Base-by-base conservation (phyloP, 2,329 filamentous ascomycete species). In the Exophiala aquamarina region DNA sequence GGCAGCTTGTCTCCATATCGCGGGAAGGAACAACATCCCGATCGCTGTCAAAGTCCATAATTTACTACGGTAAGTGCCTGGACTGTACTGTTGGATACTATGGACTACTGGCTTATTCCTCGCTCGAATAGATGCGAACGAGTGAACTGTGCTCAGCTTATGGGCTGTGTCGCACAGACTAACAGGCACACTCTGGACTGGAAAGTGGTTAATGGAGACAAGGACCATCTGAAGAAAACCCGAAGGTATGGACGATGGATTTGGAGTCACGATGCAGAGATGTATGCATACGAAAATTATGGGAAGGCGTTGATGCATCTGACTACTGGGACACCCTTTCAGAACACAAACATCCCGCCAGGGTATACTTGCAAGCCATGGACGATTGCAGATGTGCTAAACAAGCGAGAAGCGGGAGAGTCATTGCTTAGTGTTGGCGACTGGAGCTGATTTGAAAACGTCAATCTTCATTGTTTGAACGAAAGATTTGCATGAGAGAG, bases 71-170 rank as follows among this genome's bases (percentile, higher is more conserved):
- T 77, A 74, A 61, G 69, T 34, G 5, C 32, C 32, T n/a, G 32
- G 14, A 34, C 6, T 34, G 32, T 34, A n/a, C 32, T 34, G 32
- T 7, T 34, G 32, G 32, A 34, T n/a, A n/a, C n/a, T n/a, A n/a
- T n/a, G n/a, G n/a, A n/a, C n/a, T n/a, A n/a, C n/a, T n/a, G n/a
- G n/a, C n/a, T n/a, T n/a, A n/a, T n/a, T n/a, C n/a, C n/a, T n/a
- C n/a, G n/a, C n/a, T n/a, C 32, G 32, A 14, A 6, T n/a, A 34
- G 32, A n/a, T 6, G 6, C 32, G 47, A 71, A 50, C 69, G 72
- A 40, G 73, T 71, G 38, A 64, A 69, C 3, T 77, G 73, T 61
- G 68, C 70, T 2, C 74, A 76, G 47, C 73, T 75, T 49, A 65
- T 74, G 21, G 68, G 70, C 35, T 73, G 56, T 21, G 13, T 20